Conservation (phyloP, 805 yeast genomes). For the Yamadazyma sp. region DNA sequence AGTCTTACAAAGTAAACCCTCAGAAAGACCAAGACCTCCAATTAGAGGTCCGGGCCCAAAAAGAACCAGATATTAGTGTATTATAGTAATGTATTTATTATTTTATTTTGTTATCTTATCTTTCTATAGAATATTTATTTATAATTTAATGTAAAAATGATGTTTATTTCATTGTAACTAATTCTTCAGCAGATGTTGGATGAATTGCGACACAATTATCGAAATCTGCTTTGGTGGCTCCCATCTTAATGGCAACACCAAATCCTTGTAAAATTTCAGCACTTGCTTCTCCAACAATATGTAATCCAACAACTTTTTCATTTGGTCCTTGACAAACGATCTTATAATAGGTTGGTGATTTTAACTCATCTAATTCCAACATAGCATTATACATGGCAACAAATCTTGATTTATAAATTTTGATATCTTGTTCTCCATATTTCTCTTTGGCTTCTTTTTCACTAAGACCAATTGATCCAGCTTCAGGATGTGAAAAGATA, state of each 20-base stretch:
- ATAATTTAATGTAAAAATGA: too few species aligned
- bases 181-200: constrained; percentile 97
- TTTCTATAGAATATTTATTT: too few species aligned
- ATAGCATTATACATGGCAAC: constrained; percentile 92
- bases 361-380: constrained; percentile 56
- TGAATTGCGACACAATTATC: constrained; percentile 97
- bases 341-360: constrained; percentile 86
- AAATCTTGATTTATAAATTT: constrained; percentile 78
- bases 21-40: constrained; percentile 68
- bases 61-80: constrained; percentile 21
- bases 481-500: constrained; percentile 98
- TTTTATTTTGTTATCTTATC: too few species aligned
- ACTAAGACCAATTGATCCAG: constrained; percentile 87
- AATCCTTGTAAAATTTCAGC: constrained; percentile 97
- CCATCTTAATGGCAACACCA: constrained; percentile 98
- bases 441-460: constrained; percentile 74
- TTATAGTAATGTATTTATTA: too few species aligned
- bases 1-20: constrained; percentile 62
- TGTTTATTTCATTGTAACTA: constrained; percentile 67
- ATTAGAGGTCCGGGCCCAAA: constrained; percentile 58
- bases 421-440: constrained; percentile 78
- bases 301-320: constrained; percentile 94
- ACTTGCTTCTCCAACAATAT: constrained; percentile 85
- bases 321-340: constrained; percentile 72
- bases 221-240: constrained; percentile 95